Conservation (phyloP, 345 rosid genomes). For the Hirschfeldia incana region DNA sequence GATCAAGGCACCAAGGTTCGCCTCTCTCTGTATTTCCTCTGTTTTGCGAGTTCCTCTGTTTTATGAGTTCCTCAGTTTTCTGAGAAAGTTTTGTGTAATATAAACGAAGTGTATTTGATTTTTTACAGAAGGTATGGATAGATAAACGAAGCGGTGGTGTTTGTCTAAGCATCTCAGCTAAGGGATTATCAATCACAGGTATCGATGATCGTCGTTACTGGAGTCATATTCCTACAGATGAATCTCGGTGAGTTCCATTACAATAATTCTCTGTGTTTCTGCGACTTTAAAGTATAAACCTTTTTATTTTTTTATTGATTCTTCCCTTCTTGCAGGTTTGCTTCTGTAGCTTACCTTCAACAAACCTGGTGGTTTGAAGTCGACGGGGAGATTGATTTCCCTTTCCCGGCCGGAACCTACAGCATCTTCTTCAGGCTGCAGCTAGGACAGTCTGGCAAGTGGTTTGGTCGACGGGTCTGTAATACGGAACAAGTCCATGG, state of each 20-base stretch:
- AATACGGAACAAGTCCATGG: slow-evolving; percentile 83
- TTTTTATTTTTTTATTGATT: slow-evolving; percentile 5
- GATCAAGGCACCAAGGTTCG: slow-evolving; percentile 79
- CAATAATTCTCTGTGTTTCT: neutral
- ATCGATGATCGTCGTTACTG: slow-evolving; percentile 94
- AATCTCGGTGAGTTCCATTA: slow-evolving; percentile 63
- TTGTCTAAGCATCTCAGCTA: slow-evolving; percentile 65
- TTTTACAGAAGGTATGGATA: slow-evolving; percentile 76
- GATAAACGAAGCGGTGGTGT: slow-evolving; percentile 69
- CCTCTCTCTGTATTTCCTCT: neutral
- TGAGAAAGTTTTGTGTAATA: neutral
- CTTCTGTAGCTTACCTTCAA: slow-evolving; percentile 86
- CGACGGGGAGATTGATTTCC: slow-evolving; percentile 85
- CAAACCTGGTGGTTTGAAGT: slow-evolving; percentile 99
- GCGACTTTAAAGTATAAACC: neutral
- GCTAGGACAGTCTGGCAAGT: slow-evolving; percentile 56
- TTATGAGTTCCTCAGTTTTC: neutral
- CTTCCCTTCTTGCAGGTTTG: slow-evolving; percentile 51
- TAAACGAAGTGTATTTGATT: neutral
- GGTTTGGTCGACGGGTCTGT: slow-evolving; percentile 74
- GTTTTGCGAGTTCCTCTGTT: neutral
- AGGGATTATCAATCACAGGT: slow-evolving; percentile 77
- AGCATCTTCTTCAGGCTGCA: slow-evolving; percentile 85
- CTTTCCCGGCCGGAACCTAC: slow-evolving; percentile 77
- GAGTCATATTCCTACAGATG: slow-evolving; percentile 77